Evolutionary conservation across 306 rosid species (phyloP), one percentile per base, ranked within the genome.

Genomic region (Citrullus colocynthis): DNA sequence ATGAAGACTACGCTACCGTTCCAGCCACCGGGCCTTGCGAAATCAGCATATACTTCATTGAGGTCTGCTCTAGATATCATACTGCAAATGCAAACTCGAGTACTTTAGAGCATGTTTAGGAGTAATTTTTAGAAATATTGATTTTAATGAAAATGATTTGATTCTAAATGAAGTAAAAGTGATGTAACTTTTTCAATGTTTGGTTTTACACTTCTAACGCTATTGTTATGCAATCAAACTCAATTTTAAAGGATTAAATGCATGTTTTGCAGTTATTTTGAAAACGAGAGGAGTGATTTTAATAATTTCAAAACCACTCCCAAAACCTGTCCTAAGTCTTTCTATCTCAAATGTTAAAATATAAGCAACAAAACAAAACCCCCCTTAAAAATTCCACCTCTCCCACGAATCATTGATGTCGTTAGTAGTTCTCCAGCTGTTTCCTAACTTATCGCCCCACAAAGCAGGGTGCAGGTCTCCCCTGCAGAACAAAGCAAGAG

Each of bases 11-110:
- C 89, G 52, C 51, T 72, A 95, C 99, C 99, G 75, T 95, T 95
- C 99, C 99, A 95, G 58, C 99, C 99, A 75, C 99, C 97, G 17
- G 99, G 96, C 78, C 93, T 83, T 48, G 97, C 97, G 49, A 55
- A 76, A 3, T 88, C 90, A 74, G 97, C 99, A 44, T 95, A 92
- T 61, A 82, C 69, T 79, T 95, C 97, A 80, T 95, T 95, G 85
- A 80, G 75, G 78, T 95, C 99, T 11, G 97, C 97, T 82, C 80
- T 88, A 58, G 97, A 84, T 66, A 90, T 41, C 97, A 95, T 95
- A 78, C 99, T 92, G 89, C 82, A 71, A 86, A 72, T 65, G 52
- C 11, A 65, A 20, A 65, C n/a, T 39, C 51, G 66, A 55, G 10
- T 56, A 45, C 4, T 45, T 32, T 45, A 45, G 51, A 2, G 3